Percentiles rank a stretch among this genome's conserved stretches.
These are phyloP conservation scores for Trichophyton verrucosum DNA, from an alignment of 2,329 filamentous ascomycete species.

Conservation along the genomic window DNA sequence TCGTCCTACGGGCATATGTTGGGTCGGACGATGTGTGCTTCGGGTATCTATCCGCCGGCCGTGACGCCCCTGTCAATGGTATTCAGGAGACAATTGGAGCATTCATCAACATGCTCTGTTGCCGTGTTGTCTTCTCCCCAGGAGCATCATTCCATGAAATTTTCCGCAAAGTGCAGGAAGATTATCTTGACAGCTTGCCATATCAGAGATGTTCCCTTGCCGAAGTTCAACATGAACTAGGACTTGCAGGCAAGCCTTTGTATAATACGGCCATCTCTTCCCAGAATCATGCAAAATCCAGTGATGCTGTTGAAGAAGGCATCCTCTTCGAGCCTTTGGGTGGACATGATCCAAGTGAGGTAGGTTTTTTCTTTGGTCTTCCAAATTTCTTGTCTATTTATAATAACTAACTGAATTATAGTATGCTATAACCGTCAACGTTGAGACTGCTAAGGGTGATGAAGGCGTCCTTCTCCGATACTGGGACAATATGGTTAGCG, in stretches of 20 bases:
- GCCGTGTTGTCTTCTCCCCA: constrained; percentile 11
- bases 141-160: constrained; percentile 6
- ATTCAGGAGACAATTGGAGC: constrained; percentile 32
- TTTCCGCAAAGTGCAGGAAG: constrained; percentile 11
- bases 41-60: constrained; percentile 20
- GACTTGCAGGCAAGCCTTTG: constrained; percentile 10
- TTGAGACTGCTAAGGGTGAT: constrained; percentile 24
- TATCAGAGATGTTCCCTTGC: constrained; percentile 13
- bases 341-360: constrained; percentile 13
- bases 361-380: constrained; percentile 5
- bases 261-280: constrained; percentile 15
- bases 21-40: constrained; percentile 21
- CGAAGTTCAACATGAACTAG: constrained; percentile 10
- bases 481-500: constrained; percentile 29
- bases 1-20: constrained; percentile 15
- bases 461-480: constrained; percentile 30
- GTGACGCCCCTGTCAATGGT: constrained; percentile 27
- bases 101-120: constrained; percentile 32
- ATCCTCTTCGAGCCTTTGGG: constrained; percentile 10
- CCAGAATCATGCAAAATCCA: constrained; percentile 11
- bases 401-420: constrained; percentile 10
- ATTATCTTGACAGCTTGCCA: constrained; percentile 12
- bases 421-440: constrained; percentile 24
- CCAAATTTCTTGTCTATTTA: background rate
- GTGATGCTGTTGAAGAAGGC: constrained; percentile 9